Conservation (phyloP, 1,284 basidiomycete genomes). For the Leccinum holopus region DNA sequence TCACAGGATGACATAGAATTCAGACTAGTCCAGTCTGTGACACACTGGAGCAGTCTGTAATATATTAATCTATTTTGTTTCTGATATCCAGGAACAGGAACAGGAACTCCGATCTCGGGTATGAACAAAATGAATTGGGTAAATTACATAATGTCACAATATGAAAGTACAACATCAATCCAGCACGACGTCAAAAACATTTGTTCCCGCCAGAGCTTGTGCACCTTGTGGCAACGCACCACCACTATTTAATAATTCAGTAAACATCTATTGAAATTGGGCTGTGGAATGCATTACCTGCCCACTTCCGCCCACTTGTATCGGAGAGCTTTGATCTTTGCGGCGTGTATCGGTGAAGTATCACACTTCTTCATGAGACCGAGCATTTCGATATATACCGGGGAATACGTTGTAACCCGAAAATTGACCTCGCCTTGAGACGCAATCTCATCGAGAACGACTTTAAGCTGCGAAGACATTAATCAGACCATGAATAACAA, state of each 20-base stretch:
- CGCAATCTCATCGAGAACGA: neutral
- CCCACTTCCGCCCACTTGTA: neutral
- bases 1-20: neutral
- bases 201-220: neutral
- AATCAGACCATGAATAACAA: neutral
- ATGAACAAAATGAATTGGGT: neutral
- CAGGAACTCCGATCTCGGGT: neutral
- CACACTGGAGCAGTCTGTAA: neutral
- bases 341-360: neutral
- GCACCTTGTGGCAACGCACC: neutral
- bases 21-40: neutral
- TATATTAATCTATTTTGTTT: neutral
- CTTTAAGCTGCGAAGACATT: neutral
- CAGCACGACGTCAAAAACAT: neutral
- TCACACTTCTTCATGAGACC: neutral
- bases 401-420: neutral
- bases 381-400: neutral
- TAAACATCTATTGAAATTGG: neutral
- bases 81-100: neutral
- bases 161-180: neutral
- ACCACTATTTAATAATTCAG: neutral
- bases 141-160: neutral
- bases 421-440: neutral
- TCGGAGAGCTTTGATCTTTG: neutral
- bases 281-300: neutral